Base-by-base conservation (phyloP, 129 eudicot species). In the Calendula officinalis region DNA sequence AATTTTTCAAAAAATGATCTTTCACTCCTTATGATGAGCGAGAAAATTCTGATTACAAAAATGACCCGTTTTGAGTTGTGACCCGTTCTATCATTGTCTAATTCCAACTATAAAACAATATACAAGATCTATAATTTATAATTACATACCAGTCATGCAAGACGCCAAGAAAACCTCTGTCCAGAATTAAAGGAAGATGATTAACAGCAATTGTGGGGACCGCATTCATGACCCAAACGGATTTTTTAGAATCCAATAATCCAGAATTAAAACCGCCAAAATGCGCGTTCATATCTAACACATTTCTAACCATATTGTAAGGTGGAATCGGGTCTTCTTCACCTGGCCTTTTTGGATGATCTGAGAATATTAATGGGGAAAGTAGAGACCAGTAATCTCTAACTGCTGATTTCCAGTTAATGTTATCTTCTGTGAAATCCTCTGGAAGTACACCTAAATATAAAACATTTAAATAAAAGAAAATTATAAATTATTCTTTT, bases 261-360 rank as follows among this genome's bases (percentile, higher is more conserved):
- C 95, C 99, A n/a, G 81, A 81, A 81, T 85, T 92, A 62, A 92
- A 88, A 7, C 99, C 92, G 16, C 99, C 96, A 40, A 88, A 84
- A 76, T 65, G 95, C 38, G 99, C 89, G 66, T 92, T 92, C 99
- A 92, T 92, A 78, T 92, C 99, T 43, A 92, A 64, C 66, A 92
- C 95, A 81, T 92, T 92, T 72, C 99, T 79, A 67, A 88, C 84
- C 99, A 92, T 92, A 76, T 92, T 92, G 51, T 78, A 92, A 56
- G 99, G 99, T 5, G 99, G 99, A 69, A 95, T 88, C 41, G 99
- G 99, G 68, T 92, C 99, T 60, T 92, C 99, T 32, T 85, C 99
- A 40, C 99, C 99, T 3, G 99, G 99, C 72, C 99, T 83, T 75
- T 92, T 92, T 7, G 99, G 99, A 67, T 92, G 99, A 81, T 92